Percentiles rank a stretch among this genome's conserved stretches.
Conservation (phyloP, 176 grass and related monocot species). For the Eleusine indica region DNA sequence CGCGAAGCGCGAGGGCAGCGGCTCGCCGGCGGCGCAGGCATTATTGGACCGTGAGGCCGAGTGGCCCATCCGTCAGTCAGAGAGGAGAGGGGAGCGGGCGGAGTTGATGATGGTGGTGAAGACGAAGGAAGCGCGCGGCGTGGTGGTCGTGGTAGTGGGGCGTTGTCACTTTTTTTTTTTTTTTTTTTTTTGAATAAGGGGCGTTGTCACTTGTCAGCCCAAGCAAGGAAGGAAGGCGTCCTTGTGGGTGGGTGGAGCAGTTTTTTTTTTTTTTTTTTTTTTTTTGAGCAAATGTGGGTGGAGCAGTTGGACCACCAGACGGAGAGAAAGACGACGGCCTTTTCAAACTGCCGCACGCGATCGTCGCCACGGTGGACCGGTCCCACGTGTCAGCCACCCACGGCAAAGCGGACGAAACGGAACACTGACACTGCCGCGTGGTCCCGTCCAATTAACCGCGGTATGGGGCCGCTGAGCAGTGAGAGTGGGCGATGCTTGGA, state of each 20-base stretch:
- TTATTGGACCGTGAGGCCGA: constrained; percentile 41
- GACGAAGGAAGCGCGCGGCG: background rate
- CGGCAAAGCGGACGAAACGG: background rate
- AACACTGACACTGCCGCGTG: background rate
- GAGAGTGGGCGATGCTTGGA: background rate
- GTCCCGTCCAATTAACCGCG: no score
- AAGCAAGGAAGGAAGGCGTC: no score
- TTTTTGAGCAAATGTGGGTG: no score
- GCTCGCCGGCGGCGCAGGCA: constrained; percentile 33
- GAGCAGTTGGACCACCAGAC: no score
- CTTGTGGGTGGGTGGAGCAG: no score
- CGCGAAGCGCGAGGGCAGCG: constrained; percentile 67
- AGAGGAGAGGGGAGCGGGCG: background rate
- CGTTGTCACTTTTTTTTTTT: background rate
- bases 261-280: no score
- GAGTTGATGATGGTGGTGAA: background rate
- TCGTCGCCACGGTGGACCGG: no score
- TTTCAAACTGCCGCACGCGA: no score
- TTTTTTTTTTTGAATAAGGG: no score
- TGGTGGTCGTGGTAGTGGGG: background rate
- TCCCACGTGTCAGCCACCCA: no score
- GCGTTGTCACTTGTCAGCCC: background rate
- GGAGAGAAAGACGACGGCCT: no score
- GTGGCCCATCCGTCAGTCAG: constrained; percentile 59
- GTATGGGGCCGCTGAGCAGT: background rate